Base-by-base conservation (phyloP, 768 basidiomycete genomes). In the Exidia glandulosa region DNA sequence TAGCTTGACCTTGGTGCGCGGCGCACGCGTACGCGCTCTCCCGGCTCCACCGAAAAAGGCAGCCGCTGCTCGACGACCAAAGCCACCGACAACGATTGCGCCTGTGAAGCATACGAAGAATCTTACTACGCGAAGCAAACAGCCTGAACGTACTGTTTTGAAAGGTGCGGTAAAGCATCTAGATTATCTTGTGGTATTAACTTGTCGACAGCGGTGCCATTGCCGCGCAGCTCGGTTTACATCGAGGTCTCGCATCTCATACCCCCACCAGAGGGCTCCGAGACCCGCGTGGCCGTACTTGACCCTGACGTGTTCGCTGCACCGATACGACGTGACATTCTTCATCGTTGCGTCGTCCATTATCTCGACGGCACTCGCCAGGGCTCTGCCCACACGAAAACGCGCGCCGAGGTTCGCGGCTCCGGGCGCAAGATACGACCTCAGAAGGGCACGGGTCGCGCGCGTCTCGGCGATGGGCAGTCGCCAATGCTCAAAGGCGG, bases 321-420 rank as follows among this genome's bases (percentile, higher is more conserved):
- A 65, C 91, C 94, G 41, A 83, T 94, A 48, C 89, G 95, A 56
- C 83, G 85, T 25, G 94, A 97, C 71, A 89, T 99, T 63, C 82
- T 98, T 2, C 94, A 98, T 71, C 81, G 92, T 50, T 95, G 94
- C 68, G 86, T 94, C 33, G 82, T 88, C 5, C 90, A 95, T 66
- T 81, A 96, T 69, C 84, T 87, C 41, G 91, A 96, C 67, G 81
- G 85, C 23, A 79, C 94, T 16, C 86, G 95, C n/a, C 88, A 93
- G 75, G 95, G 95, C 31, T 87, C 89, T 13, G 93, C 91, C 27
- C 86, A 78, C 63, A 96, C 93, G 19, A 97, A 96, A 74, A 92
- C 88, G 32, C 87, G 96, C 59, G 84, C 81, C 27, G 92, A 97
- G 72, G 93, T 98, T 13, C 79, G 81, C 58, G 93, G 90, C 37